Evolutionary conservation across 2,329 filamentous ascomycete species (phyloP), one percentile per base, ranked within the genome.

Genomic region (Colletotrichum sp.): DNA sequence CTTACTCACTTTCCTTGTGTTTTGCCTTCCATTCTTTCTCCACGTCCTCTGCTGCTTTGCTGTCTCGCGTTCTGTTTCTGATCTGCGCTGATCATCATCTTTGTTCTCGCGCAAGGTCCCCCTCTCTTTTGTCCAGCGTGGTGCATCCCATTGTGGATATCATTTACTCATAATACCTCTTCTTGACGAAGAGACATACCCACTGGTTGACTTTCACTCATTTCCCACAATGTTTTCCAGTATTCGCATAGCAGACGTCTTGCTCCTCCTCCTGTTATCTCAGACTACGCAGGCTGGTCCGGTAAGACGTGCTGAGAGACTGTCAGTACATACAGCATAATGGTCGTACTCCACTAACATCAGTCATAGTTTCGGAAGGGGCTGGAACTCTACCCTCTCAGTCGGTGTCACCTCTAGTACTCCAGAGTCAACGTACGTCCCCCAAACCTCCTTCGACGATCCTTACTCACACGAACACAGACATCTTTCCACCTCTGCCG

Each of bases 221-320:
- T 16, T 59, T 28, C 30, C 28, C 8, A 55, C 52, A 5, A 73
- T 66, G 73, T 32, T 34, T 28, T 65, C 69, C 30, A 62, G 15
- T 13, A 67, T 78, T 44, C 69, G 76, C 30, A 13, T 69, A 52
- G 52, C 70, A 73, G 55, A 73, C 21, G 52, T 72, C 28, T 39
- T 78, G 30, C 72, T 78, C 32, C 72, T 76, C 55, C 24, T 76
- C 52, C 59, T 77, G 36, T 67, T 72, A 68, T 74, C 69, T 60
- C 68, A 77, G n/a, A 69, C 66, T 63, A 65, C 77, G 77, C 77
- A 78, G 76, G 77, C 77, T 28, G 77, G 77, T 59, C 77, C 77
- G 52, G 34, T 78, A 52, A 78, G 76, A 55, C 77, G 76, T 66
- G 69, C 30, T 15, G 72, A 66, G 62, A 78, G 66, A 34, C 52